Conservation (phyloP, 2,329 filamentous ascomycete genomes). For the Blastomyces emzantsi region DNA sequence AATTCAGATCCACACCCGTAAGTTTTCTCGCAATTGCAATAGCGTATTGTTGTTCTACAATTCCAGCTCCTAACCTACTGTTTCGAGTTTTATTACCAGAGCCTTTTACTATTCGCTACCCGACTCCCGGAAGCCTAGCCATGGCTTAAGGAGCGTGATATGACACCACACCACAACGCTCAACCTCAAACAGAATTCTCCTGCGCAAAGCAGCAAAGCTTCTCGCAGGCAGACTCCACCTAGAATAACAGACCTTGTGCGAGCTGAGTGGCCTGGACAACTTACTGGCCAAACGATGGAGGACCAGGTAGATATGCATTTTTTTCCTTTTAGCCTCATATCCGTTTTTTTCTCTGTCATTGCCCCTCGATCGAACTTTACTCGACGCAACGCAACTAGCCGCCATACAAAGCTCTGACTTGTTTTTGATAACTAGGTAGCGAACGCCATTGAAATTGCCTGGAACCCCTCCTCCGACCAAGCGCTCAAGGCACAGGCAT, state of each 20-base stretch:
- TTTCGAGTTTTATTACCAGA: neutral
- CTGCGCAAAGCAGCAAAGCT: conserved; percentile 15
- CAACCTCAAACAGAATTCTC: conserved; percentile 14
- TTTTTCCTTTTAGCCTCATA: conserved; percentile 6
- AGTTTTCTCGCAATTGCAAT: conserved; percentile 3
- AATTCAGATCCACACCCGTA: neutral
- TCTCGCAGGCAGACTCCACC: conserved; percentile 15
- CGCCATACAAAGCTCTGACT: conserved; percentile 3
- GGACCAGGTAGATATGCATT: conserved; percentile 32
- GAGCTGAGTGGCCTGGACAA: conserved; percentile 9
- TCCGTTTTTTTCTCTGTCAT: conserved; percentile 7
- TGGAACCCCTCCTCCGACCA: conserved; percentile 71
- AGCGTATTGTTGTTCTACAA: conserved; percentile 8
- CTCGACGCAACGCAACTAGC: neutral
- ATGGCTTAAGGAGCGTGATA: conserved; percentile 15
- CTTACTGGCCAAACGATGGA: conserved; percentile 36
- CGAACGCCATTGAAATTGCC: conserved; percentile 92
- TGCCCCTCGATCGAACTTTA: conserved; percentile 9
- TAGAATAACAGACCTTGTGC: conserved; percentile 8
- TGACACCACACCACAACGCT: conserved; percentile 21
- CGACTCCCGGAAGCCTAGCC: neutral
- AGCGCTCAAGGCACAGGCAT: conserved; percentile 66
- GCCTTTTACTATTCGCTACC: neutral
- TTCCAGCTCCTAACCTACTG: neutral
- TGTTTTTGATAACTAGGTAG: conserved; percentile 50